A percentile compares a stretch with the other conserved stretches of the same genome.
These are phyloP conservation scores for Trichosporon faecale DNA, from an alignment of 1,284 basidiomycete genomes.

Conservation along the genomic window DNA sequence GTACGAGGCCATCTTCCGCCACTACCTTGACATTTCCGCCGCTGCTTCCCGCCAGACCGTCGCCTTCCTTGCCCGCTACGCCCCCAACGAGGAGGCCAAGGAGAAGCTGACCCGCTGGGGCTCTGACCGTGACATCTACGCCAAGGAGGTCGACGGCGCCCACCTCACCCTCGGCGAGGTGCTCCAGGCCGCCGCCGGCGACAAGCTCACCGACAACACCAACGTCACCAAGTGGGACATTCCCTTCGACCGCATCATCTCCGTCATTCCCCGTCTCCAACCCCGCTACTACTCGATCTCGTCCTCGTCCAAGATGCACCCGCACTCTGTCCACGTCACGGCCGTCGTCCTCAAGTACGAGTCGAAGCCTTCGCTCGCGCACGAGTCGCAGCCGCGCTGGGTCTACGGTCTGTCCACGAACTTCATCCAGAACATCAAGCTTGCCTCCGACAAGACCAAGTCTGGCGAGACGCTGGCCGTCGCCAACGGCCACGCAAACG, in stretches of 20 bases:
- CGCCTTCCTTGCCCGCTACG: conserved; percentile 78
- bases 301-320: conserved; percentile 86
- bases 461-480: neutral
- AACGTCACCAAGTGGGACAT: conserved; percentile 76
- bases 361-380: conserved; percentile 60
- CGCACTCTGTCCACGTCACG: conserved; percentile 74
- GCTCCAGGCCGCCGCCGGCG: conserved; percentile 77
- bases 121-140: conserved; percentile 82
- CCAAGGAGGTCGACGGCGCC: conserved; percentile 68
- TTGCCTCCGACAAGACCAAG: conserved; percentile 54
- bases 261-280: conserved; percentile 85
- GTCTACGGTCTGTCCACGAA: conserved; percentile 85
- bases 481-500: conserved; percentile 2
- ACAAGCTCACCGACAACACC: conserved; percentile 61
- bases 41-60: conserved; percentile 91
- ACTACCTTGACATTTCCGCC: conserved; percentile 95
- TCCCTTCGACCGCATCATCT: conserved; percentile 94
- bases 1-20: conserved; percentile 86
- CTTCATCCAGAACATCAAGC: conserved; percentile 85
- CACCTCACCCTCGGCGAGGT: conserved; percentile 89
- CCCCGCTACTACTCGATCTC: conserved; percentile 99
- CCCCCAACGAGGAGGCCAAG: conserved; percentile 75
- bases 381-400: conserved; percentile 55
- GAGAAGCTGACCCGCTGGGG: conserved; percentile 73
- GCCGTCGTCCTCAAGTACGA: conserved; percentile 90